Conservation (phyloP, 768 basidiomycete genomes). For the Amanita polypyramis region DNA sequence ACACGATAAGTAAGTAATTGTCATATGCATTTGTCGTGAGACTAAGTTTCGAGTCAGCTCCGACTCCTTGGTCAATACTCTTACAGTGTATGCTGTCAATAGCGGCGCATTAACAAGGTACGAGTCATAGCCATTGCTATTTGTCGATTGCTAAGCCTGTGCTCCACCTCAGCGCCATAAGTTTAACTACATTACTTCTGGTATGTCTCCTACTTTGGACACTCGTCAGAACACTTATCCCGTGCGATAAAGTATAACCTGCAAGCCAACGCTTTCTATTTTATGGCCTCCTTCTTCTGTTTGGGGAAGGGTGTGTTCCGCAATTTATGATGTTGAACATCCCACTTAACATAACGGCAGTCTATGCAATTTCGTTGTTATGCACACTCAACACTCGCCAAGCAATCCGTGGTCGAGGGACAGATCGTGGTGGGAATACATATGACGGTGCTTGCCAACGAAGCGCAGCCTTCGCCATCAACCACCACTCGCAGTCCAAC, state of each 20-base stretch:
- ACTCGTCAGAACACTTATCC: constrained; percentile 1
- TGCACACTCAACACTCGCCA: constrained; percentile 48
- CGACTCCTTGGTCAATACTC: constrained; percentile 43
- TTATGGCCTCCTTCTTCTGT: constrained; percentile 47
- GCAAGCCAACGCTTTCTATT: constrained; percentile 42
- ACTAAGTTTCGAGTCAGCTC: constrained; percentile 23
- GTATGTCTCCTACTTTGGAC: constrained; percentile 13
- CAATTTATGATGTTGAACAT: background rate
- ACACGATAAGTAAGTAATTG: constrained; percentile 23
- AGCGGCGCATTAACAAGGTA: constrained; percentile 54
- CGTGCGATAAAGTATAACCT: constrained; percentile 34
- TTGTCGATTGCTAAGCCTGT: background rate
- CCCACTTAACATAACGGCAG: constrained; percentile 11
- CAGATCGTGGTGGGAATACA: constrained; percentile 25
- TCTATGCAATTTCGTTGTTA: constrained; percentile 31
- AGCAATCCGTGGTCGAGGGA: constrained; percentile 38
- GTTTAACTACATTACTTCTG: constrained; percentile 27
- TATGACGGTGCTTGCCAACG: constrained; percentile 11
- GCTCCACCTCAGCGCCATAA: constrained; percentile 25
- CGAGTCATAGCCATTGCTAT: constrained; percentile 6
- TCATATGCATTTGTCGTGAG: background rate
- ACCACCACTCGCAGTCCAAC: constrained; percentile 11
- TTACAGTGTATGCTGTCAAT: constrained; percentile 52
- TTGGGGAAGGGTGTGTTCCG: constrained; percentile 41
- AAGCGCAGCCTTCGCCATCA: constrained; percentile 16